phyloP scores from a whole-genome alignment of 2,329 filamentous ascomycete species.

The Trichoderma sp. region DNA sequence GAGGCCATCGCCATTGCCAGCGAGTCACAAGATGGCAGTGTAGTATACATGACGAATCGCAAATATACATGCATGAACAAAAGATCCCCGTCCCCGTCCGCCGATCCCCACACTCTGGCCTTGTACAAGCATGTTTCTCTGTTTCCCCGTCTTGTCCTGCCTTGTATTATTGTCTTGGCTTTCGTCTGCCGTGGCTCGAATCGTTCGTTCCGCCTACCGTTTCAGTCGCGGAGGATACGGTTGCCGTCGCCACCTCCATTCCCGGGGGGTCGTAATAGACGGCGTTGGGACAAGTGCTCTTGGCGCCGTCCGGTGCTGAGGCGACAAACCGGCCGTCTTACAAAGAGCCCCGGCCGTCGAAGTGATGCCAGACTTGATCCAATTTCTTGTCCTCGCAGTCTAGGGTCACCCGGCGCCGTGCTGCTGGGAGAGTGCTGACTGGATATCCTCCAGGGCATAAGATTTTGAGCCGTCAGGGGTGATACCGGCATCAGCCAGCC shows the following conservation, averaged over 20 bases:
- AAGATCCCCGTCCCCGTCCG: slow-evolving; percentile 2
- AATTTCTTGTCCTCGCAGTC: slow-evolving; percentile 49
- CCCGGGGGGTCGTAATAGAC: slow-evolving; percentile 55
- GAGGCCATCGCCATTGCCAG: background rate
- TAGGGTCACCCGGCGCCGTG: slow-evolving; percentile 56
- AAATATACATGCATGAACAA: slow-evolving; percentile 15
- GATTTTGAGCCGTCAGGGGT: slow-evolving; percentile 50
- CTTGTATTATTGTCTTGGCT: background rate
- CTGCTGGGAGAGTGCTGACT: slow-evolving; percentile 51
- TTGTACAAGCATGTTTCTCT: background rate
- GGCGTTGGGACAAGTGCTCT: slow-evolving; percentile 60
- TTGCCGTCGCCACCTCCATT: background rate
- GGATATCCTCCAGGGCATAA: slow-evolving; percentile 57
- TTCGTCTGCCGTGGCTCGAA: background rate
- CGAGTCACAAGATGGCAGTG: slow-evolving; percentile 6
- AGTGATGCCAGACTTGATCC: slow-evolving; percentile 61
- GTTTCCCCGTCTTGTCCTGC: slow-evolving; percentile 3
- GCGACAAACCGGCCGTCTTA: slow-evolving; percentile 59
- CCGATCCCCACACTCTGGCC: slow-evolving; percentile 2
- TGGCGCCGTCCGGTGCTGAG: slow-evolving; percentile 52
- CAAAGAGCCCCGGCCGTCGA: slow-evolving; percentile 55
- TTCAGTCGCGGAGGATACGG: background rate
- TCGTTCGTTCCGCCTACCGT: background rate
- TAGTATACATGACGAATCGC: slow-evolving; percentile 11
- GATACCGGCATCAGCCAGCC: slow-evolving; percentile 60